These are phyloP conservation scores for Annulohypoxylon moriforme DNA, from an alignment of 495 filamentous ascomycete species.

Conservation along the genomic window DNA sequence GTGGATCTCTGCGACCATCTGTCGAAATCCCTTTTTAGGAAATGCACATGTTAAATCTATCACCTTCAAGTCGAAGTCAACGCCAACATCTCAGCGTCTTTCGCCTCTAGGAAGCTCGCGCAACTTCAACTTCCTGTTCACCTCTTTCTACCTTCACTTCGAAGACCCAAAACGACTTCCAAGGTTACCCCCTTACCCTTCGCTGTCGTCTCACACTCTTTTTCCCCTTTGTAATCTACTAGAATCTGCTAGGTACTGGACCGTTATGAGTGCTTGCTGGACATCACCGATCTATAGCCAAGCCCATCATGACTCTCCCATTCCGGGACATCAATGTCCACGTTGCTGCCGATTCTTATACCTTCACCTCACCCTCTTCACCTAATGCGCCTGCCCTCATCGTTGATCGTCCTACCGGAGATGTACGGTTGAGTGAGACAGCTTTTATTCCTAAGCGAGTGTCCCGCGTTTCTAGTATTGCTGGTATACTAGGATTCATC, in stretches of 20 bases:
- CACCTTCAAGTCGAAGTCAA: constrained; percentile 14
- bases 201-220: constrained; percentile 36
- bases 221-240: constrained; percentile 2
- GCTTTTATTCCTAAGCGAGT: constrained; percentile 81
- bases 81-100: background rate
- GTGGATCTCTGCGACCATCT: constrained; percentile 18
- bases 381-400: constrained; percentile 87
- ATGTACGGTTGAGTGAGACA: constrained; percentile 84
- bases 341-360: constrained; percentile 89
- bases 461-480: constrained; percentile 78
- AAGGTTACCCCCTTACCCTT: background rate
- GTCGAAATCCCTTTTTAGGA: constrained; percentile 32
- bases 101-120: background rate
- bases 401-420: constrained; percentile 91
- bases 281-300: constrained; percentile 24
- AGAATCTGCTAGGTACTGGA: background rate
- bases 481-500: constrained; percentile 92
- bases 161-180: constrained; percentile 30
- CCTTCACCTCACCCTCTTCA: constrained; percentile 94
- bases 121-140: background rate
- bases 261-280: constrained; percentile 41
- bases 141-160: constrained; percentile 29
- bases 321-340: constrained; percentile 98
- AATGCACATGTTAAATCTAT: constrained; percentile 25
- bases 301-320: constrained; percentile 69